Evolutionary conservation across 768 basidiomycete genomes (phyloP).

Genomic region (Phanerochaete carnosa): DNA sequence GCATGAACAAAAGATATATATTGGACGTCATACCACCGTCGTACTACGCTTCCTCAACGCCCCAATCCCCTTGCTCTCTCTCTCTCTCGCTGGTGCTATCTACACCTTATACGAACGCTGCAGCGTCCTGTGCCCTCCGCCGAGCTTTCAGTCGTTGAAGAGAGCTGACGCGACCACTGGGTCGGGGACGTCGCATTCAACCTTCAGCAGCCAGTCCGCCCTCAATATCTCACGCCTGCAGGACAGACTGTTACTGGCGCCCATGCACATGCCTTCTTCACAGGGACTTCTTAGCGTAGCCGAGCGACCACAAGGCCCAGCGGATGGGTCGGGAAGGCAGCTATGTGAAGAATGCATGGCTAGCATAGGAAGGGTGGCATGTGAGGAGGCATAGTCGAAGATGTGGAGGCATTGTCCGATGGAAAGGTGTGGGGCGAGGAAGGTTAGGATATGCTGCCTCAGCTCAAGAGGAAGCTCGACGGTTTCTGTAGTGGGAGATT

Average conservation of each 20-base stretch:
- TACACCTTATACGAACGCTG: too few species aligned
- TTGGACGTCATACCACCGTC: too few species aligned
- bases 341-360: neutral
- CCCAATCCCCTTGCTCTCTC: too few species aligned
- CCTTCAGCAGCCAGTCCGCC: neutral
- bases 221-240: neutral
- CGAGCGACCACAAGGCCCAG: neutral
- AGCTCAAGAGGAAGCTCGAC: neutral
- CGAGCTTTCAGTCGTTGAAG: too few species aligned
- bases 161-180: neutral
- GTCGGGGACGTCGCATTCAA: neutral
- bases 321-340: constrained; percentile 2
- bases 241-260: neutral
- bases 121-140: too few species aligned
- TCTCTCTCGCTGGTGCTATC: too few species aligned
- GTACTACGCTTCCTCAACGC: too few species aligned
- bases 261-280: constrained; percentile 1
- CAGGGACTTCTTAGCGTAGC: neutral
- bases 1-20: too few species aligned
- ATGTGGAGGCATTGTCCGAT: neutral
- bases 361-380: neutral
- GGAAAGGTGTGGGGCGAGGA: constrained; percentile 1
- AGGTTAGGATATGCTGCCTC: neutral
- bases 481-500: neutral
- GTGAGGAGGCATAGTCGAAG: neutral